A percentile compares a stretch with the other conserved stretches of the same genome.
phyloP scores from a whole-genome alignment of 2,329 filamentous ascomycete genomes.

The Aureobasidium musti region DNA sequence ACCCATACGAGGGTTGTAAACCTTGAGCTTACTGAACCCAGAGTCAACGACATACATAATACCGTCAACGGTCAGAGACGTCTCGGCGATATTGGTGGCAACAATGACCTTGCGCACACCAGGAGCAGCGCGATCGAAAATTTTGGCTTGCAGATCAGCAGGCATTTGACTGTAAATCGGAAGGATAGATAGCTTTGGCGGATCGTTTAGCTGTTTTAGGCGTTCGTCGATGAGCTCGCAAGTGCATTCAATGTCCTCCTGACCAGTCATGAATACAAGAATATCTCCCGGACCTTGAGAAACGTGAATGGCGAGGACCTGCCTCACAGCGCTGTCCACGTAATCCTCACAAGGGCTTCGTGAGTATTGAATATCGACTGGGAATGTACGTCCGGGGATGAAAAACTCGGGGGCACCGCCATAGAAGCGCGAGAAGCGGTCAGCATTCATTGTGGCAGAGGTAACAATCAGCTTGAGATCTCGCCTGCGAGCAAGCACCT shows the following conservation, averaged over 20 bases:
- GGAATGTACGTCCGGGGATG: constrained; percentile 94
- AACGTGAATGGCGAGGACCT: constrained; percentile 92
- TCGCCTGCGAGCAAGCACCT: constrained; percentile 82
- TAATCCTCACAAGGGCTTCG: constrained; percentile 96
- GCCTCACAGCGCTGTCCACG: constrained; percentile 94
- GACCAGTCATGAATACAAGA: constrained; percentile 97
- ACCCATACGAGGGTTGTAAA: constrained; percentile 98
- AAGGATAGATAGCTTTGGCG: constrained; percentile 88
- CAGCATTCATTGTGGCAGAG: constrained; percentile 97
- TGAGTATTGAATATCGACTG: constrained; percentile 94
- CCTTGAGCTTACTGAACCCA: constrained; percentile 95
- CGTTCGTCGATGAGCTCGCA: constrained; percentile 91
- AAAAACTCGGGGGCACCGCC: constrained; percentile 95
- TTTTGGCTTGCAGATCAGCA: constrained; percentile 94
- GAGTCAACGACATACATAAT: constrained; percentile 99
- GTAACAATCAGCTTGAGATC: constrained; percentile 97
- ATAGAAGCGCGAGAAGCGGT: constrained; percentile 93
- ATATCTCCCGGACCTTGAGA: constrained; percentile 93
- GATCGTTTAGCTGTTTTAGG: constrained; percentile 85
- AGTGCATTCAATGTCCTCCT: constrained; percentile 97
- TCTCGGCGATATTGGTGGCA: constrained; percentile 97
- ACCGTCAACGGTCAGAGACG: constrained; percentile 94
- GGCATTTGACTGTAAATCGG: constrained; percentile 99
- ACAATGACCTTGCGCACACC: constrained; percentile 97
- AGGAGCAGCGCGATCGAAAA: constrained; percentile 87